A percentile compares a stretch with the other conserved stretches of the same genome.
These are phyloP conservation scores for Skeletonema costatum DNA, from an alignment of 108 stramenopile species.

Conservation along the genomic window DNA sequence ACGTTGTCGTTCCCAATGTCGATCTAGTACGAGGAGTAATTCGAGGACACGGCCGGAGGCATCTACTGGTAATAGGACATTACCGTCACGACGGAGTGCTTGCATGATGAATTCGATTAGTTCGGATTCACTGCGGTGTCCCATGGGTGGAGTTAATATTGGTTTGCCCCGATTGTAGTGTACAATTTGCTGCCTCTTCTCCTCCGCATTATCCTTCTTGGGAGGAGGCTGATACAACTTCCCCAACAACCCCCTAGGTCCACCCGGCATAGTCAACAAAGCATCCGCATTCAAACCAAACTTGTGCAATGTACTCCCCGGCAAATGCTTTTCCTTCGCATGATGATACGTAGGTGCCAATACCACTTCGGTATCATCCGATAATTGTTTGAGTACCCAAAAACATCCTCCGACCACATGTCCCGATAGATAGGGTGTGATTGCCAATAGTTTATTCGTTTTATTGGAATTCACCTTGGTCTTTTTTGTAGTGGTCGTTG, in stretches of 20 bases:
- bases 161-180: constrained; percentile 43
- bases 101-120: constrained; percentile 75
- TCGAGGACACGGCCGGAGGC: constrained; percentile 89
- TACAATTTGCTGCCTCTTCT: constrained; percentile 10
- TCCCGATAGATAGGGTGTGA: constrained; percentile 87
- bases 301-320: constrained; percentile 71
- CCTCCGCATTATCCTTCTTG: too few species aligned
- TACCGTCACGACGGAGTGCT: constrained; percentile 87
- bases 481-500: neutral
- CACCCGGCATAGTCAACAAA: constrained; percentile 74
- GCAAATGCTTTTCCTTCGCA: constrained; percentile 85
- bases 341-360: constrained; percentile 75
- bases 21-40: constrained; percentile 76
- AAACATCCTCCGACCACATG: constrained; percentile 90
- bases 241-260: constrained; percentile 62
- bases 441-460: constrained; percentile 31
- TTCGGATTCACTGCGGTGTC: constrained; percentile 53
- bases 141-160: constrained; percentile 41
- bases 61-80: constrained; percentile 92
- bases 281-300: constrained; percentile 84
- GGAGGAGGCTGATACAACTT: constrained; percentile 51
- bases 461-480: constrained; percentile 10
- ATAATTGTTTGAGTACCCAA: constrained; percentile 61
- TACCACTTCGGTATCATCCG: constrained; percentile 84
- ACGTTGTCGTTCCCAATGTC: constrained; percentile 85